Evolutionary conservation across 441 rosid genomes (phyloP).

Genomic region (Eutrema salsugineum): DNA sequence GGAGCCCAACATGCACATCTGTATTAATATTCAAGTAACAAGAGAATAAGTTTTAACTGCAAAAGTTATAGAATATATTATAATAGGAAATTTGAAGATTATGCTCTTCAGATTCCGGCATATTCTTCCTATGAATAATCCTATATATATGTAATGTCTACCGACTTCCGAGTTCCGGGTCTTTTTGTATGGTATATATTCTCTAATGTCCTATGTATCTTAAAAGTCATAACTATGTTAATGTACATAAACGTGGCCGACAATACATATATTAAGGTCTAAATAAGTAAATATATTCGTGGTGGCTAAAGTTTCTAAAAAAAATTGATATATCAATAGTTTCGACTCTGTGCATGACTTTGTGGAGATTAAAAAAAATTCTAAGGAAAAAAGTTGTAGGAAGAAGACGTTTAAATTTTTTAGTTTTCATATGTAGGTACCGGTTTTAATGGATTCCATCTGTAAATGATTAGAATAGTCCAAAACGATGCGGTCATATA

Average conservation of each 20-base stretch:
- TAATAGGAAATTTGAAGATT: not conserved
- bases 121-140: slow-evolving; percentile 19
- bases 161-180: not conserved
- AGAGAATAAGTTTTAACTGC: not conserved
- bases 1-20: slow-evolving; percentile 17
- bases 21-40: slow-evolving; percentile 1
- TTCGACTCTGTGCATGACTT: not conserved
- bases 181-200: slow-evolving; percentile 4
- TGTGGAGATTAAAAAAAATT: not conserved
- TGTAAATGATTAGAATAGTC: not conserved
- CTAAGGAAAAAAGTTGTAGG: not conserved
- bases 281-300: not conserved
- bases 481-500: slow-evolving; percentile 1
- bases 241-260: slow-evolving; percentile 15
- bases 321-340: not conserved
- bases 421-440: not conserved
- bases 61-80: not conserved
- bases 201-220: not conserved
- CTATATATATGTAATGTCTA: not conserved
- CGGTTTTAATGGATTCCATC: not conserved
- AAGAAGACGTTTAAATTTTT: not conserved
- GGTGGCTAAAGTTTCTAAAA: not conserved
- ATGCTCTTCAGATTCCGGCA: slow-evolving; percentile 26
- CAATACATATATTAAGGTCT: not conserved
- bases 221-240: not conserved